Evolutionary conservation across 2,329 filamentous ascomycete genomes (phyloP).

Genomic region (Escovopsis sp.): DNA sequence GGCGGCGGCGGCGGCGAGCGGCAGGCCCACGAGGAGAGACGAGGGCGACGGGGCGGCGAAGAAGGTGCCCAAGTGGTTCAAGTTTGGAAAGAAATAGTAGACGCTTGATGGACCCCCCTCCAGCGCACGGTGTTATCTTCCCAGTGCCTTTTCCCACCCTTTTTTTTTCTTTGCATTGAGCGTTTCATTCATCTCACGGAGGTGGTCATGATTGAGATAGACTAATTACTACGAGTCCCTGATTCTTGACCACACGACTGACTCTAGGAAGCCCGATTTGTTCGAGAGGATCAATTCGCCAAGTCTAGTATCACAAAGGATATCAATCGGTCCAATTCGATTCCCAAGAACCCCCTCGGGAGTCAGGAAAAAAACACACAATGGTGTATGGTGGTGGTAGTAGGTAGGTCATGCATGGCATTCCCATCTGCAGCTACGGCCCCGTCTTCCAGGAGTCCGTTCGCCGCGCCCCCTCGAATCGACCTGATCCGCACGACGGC

Average conservation of each 20-base stretch:
- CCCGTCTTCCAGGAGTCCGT: too few relatives aligned
- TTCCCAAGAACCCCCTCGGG: too few relatives aligned
- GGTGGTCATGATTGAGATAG: not conserved
- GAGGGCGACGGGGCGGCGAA: slow-evolving; percentile 24
- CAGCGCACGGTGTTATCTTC: not conserved
- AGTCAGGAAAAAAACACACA: too few relatives aligned
- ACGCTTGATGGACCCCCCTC: not conserved
- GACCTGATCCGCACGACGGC: slow-evolving; percentile 18
- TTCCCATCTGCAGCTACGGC: slow-evolving; percentile 11
- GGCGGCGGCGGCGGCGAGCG: slow-evolving; percentile 7
- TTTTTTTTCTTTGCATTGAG: not conserved
- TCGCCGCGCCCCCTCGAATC: slow-evolving; percentile 12
- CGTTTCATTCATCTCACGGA: not conserved
- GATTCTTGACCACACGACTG: not conserved
- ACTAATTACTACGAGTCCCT: not conserved
- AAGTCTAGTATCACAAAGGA: too few relatives aligned
- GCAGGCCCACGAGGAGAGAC: slow-evolving; percentile 21
- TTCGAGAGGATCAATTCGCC: too few relatives aligned
- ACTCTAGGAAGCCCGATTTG: too few relatives aligned
- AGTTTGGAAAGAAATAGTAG: slow-evolving; percentile 53
- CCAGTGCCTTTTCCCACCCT: not conserved
- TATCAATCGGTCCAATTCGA: too few relatives aligned
- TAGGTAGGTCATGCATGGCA: too few relatives aligned
- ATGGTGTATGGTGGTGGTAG: too few relatives aligned
- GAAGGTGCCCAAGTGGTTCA: slow-evolving; percentile 56